phyloP scores from a whole-genome alignment of 2,329 filamentous ascomycete genomes.

The Sphaerulina musiva region DNA sequence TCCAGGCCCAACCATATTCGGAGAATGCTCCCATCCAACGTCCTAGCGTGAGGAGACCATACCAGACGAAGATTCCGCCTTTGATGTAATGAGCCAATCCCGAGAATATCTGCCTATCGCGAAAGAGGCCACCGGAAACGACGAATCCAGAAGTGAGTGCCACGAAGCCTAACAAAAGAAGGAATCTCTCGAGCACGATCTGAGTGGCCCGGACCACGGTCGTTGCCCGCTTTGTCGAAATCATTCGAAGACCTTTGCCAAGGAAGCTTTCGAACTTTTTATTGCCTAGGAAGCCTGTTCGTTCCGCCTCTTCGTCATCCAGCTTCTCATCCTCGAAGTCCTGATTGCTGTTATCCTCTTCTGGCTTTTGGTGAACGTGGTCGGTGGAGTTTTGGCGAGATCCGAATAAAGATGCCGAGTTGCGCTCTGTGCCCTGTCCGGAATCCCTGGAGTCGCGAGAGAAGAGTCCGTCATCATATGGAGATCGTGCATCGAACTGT shows the following conservation, averaged over 20 bases:
- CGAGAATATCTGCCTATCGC: slow-evolving; percentile 58
- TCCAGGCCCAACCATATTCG: slow-evolving; percentile 94
- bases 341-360: slow-evolving; percentile 26
- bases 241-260: slow-evolving; percentile 19
- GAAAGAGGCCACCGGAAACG: slow-evolving; percentile 73
- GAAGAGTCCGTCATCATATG: slow-evolving; percentile 21
- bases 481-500: slow-evolving; percentile 19
- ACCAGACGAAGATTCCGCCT: slow-evolving; percentile 90
- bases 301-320: slow-evolving; percentile 23
- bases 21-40: slow-evolving; percentile 87
- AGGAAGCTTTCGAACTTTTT: slow-evolving; percentile 25
- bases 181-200: slow-evolving; percentile 64
- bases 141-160: slow-evolving; percentile 65
- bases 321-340: slow-evolving; percentile 38
- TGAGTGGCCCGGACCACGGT: slow-evolving; percentile 56
- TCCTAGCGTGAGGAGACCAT: slow-evolving; percentile 77
- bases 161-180: slow-evolving; percentile 71
- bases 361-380: slow-evolving; percentile 22
- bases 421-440: slow-evolving; percentile 27
- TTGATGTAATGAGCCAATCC: slow-evolving; percentile 92
- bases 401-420: slow-evolving; percentile 25
- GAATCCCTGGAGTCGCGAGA: slow-evolving; percentile 40
- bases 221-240: slow-evolving; percentile 48
- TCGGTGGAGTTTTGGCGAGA: slow-evolving; percentile 32
- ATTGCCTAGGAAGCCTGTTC: slow-evolving; percentile 41